These are phyloP conservation scores for Tetraselmis chui DNA, from an alignment of 139 green algal species.

Conservation along the genomic window DNA sequence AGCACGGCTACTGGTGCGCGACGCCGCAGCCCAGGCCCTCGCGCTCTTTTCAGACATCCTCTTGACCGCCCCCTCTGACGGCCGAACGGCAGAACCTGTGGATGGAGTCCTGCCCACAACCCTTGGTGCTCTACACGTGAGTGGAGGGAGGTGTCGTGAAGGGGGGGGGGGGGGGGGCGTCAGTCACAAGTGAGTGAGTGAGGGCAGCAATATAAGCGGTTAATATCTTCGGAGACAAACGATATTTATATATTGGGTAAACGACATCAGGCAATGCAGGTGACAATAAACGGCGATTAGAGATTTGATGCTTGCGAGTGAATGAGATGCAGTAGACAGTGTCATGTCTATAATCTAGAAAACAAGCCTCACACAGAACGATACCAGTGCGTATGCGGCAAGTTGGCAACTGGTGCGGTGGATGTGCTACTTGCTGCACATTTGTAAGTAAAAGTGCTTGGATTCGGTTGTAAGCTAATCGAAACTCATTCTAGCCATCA, in stretches of 20 bases:
- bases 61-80: neutral
- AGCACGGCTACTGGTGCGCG: neutral
- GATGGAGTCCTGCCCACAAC: neutral
- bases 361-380: neutral
- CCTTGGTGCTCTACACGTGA: neutral
- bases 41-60: neutral
- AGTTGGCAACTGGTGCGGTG: too few relatives aligned
- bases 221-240: too few relatives aligned
- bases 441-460: too few relatives aligned
- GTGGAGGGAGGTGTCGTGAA: neutral
- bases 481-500: too few relatives aligned
- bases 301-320: neutral
- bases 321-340: too few relatives aligned
- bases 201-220: neutral
- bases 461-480: too few relatives aligned
- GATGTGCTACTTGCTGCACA: too few relatives aligned
- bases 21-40: neutral
- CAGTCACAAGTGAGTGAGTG: neutral
- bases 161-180: neutral
- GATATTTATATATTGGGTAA: too few relatives aligned
- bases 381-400: too few relatives aligned
- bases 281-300: neutral
- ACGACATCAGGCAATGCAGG: neutral
- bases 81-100: neutral
- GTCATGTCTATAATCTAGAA: neutral